Conservation (phyloP, 2,329 filamentous ascomycete genomes). For the Lachnellula hyalina region DNA sequence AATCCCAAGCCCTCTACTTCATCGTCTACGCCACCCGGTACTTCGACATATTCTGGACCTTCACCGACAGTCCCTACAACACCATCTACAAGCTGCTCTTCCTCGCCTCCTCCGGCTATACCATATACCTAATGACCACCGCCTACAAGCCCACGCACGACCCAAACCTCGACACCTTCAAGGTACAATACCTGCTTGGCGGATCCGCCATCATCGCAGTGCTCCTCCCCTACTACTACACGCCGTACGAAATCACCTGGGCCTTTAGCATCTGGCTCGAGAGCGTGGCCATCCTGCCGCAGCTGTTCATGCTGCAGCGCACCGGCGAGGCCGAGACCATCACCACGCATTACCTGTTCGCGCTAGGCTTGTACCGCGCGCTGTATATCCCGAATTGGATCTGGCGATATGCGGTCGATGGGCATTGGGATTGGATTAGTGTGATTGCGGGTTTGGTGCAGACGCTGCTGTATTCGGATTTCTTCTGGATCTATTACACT, state of each 20-base stretch:
- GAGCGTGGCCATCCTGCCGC: conserved; percentile 90
- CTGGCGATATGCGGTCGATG: conserved; percentile 78
- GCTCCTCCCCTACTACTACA: conserved; percentile 82
- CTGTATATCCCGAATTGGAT: conserved; percentile 99
- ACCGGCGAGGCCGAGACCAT: conserved; percentile 99
- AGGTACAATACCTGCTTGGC: conserved; percentile 86
- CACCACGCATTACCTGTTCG: conserved; percentile 95
- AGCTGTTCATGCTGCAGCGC: conserved; percentile 96
- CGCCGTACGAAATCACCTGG: conserved; percentile 82
- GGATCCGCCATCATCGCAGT: conserved; percentile 74
- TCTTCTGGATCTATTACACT: conserved; percentile 99
- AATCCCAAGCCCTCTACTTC: conserved; percentile 92
- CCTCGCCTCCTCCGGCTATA: conserved; percentile 84
- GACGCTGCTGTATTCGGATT: conserved; percentile 94
- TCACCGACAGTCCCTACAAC: conserved; percentile 72
- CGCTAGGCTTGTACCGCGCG: conserved; percentile 83
- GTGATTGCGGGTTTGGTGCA: conserved; percentile 86
- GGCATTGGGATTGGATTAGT: conserved; percentile 79
- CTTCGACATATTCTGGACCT: conserved; percentile 83
- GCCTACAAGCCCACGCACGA: conserved; percentile 98
- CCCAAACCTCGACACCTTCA: conserved; percentile 94
- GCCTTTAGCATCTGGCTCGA: conserved; percentile 98
- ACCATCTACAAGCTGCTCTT: conserved; percentile 94
- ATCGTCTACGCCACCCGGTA: conserved; percentile 93
- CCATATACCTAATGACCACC: conserved; percentile 95